Evolutionary conservation across 495 filamentous ascomycete species (phyloP), one percentile per base, ranked within the genome.

Genomic region (Lasiosphaeris hirsuta): DNA sequence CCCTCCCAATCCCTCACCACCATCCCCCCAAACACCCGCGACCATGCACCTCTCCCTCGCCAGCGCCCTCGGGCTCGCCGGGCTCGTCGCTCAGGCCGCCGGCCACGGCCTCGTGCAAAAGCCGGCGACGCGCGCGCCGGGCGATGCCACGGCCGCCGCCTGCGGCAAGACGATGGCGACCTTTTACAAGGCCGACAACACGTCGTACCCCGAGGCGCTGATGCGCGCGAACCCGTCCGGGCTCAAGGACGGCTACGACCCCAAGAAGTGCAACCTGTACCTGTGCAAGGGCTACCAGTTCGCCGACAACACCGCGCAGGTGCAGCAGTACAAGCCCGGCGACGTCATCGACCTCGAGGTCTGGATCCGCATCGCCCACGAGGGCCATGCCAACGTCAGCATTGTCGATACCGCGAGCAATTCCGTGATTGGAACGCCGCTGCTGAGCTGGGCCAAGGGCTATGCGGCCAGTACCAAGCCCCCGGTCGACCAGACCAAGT

Each of bases 251-350:
- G 82, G 82, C 63, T 87, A 83, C 77, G 71, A 86, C 63, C 70
- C 75, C 40, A 72, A 71, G 9, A 73, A 72, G 42, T 90, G 87
- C 73, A 78, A 88, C 69, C 70, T 86, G 46, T 88, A 76, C 73
- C 78, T 87, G 11, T 90, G 87, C 85, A 86, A 84, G 64, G 87
- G 87, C 48, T 82, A 82, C 71, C 83, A 89, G 70, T 89, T 83
- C 69, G 84, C 63, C 57, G 87, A 90, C 77, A 88, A 89, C 80
- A 78, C 64, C 43, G 85, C 71, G 60, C 84, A 87, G 62, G 79
- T 89, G 39, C 78, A 86, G 63, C 72, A 66, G 14, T 89, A 85
- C 73, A 78, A 70, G 8, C 68, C 82, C 4, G 86, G 86, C 38
- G 70, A 90, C 65, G 76, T 70, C 6, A 73, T 90, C 58, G 71